These are phyloP conservation scores for Trichoderma harzianum DNA, from an alignment of 2,329 filamentous ascomycete genomes.

Conservation along the genomic window DNA sequence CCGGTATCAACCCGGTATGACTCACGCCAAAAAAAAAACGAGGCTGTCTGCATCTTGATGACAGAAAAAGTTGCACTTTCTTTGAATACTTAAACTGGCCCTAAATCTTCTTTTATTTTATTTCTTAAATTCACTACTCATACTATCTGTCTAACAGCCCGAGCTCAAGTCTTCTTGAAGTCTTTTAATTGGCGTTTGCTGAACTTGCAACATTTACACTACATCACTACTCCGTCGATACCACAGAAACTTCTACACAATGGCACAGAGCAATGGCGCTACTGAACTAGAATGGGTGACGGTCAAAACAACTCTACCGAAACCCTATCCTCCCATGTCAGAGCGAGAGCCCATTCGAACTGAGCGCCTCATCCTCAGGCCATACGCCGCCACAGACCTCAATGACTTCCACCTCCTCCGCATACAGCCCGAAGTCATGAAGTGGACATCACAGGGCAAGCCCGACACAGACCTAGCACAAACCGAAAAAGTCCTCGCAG, in stretches of 20 bases:
- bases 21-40: background rate
- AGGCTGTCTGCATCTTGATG: background rate
- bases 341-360: slow-evolving; percentile 44
- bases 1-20: slow-evolving; percentile 5
- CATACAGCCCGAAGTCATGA: slow-evolving; percentile 59
- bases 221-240: background rate
- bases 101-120: background rate
- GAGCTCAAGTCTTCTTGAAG: background rate
- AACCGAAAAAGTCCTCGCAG: slow-evolving; percentile 40
- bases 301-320: slow-evolving; percentile 49
- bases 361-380: slow-evolving; percentile 53
- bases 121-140: background rate
- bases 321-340: slow-evolving; percentile 40
- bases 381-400: slow-evolving; percentile 48
- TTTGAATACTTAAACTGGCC: background rate
- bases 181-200: background rate
- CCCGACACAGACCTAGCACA: slow-evolving; percentile 43
- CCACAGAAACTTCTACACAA: slow-evolving; percentile 11
- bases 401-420: slow-evolving; percentile 51
- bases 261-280: slow-evolving; percentile 22
- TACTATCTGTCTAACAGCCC: background rate
- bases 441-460: slow-evolving; percentile 46
- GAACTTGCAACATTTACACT: background rate
- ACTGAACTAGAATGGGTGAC: slow-evolving; percentile 32
- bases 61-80: background rate